Percentiles rank a stretch among this genome's conserved stretches.
These are phyloP conservation scores for Tuber microsphaerosporum DNA, from an alignment of 495 filamentous ascomycete species.

Conservation along the genomic window DNA sequence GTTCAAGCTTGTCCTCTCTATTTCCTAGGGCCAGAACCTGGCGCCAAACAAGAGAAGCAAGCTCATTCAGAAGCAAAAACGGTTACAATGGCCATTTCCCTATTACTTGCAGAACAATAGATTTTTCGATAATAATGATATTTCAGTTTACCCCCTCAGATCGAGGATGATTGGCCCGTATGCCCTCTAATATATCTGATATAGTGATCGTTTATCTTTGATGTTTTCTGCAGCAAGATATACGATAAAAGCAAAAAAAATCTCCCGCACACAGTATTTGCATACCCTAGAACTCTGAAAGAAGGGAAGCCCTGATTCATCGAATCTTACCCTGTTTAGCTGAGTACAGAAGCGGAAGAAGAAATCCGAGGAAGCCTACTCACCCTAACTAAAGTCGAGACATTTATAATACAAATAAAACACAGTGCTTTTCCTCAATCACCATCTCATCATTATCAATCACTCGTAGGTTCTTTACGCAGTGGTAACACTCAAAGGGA, in stretches of 20 bases:
- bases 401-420: not conserved
- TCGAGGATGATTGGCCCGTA: slow-evolving; percentile 11
- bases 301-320: not conserved
- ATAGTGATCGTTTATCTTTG: not conserved
- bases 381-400: not conserved
- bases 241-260: not conserved
- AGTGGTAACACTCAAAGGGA: not conserved
- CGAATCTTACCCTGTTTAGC: not conserved
- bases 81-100: no score
- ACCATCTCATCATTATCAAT: not conserved
- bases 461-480: not conserved
- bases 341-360: not conserved
- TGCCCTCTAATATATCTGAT: not conserved
- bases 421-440: not conserved
- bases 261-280: not conserved
- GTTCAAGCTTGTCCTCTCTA: no score
- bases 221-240: not conserved
- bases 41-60: no score
- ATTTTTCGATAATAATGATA: not conserved
- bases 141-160: not conserved
- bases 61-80: no score
- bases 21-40: no score
- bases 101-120: no score
- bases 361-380: not conserved
- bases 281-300: not conserved